These are phyloP conservation scores for Eucalyptus virginea DNA, from an alignment of 345 rosid genomes.

Conservation along the genomic window DNA sequence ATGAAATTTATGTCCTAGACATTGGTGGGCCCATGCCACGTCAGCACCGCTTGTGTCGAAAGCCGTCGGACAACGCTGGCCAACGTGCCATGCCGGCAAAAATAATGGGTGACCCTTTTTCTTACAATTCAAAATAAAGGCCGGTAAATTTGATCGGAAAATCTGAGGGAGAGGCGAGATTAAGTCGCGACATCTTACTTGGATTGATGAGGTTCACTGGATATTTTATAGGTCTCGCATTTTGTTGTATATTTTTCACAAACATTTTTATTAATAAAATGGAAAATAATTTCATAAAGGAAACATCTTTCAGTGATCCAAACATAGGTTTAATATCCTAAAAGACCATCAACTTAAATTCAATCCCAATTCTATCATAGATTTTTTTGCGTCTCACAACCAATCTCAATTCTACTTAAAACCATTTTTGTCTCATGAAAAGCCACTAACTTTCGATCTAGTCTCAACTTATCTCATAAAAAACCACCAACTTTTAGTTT, in stretches of 20 bases:
- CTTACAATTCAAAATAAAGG: background rate
- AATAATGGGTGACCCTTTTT: background rate
- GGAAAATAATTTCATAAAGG: no score
- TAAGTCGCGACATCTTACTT: background rate
- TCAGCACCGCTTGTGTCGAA: background rate
- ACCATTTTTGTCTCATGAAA: no score
- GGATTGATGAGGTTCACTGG: no score
- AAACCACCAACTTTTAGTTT: no score
- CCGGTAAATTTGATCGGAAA: background rate
- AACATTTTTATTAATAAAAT: no score
- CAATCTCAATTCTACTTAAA: no score
- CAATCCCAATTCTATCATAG: accelerated
- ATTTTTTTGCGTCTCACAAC: no score
- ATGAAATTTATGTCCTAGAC: background rate
- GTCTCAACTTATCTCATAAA: no score
- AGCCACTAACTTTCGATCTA: no score
- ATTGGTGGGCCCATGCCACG: background rate
- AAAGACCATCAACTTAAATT: accelerated
- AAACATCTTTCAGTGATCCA: accelerated
- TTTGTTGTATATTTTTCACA: background rate
- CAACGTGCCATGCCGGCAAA: background rate
- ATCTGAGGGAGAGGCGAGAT: no score
- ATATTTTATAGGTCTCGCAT: no score
- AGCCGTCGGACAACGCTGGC: accelerated
- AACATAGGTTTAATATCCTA: no score